These are phyloP conservation scores for Salix purpurea DNA, from an alignment of 345 rosid species.

Conservation along the genomic window DNA sequence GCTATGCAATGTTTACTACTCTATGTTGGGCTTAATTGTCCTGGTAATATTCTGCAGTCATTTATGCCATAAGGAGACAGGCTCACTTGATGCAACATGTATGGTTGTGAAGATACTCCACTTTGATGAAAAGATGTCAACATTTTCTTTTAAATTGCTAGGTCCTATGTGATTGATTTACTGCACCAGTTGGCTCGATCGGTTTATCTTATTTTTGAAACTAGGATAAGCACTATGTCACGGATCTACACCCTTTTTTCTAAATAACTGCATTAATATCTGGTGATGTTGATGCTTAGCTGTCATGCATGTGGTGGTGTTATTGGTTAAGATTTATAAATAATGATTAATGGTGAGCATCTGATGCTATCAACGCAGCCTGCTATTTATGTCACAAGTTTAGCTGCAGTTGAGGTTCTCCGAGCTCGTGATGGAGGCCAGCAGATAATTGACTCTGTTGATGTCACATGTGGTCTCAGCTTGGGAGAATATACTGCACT, in stretches of 20 bases:
- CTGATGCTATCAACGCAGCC: slow-evolving; percentile 53
- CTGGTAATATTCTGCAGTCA: not conserved
- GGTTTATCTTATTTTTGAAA: not conserved
- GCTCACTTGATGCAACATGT: not conserved
- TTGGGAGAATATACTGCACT: slow-evolving; percentile 97
- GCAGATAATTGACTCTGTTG: slow-evolving; percentile 79
- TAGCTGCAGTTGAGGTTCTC: slow-evolving; percentile 92
- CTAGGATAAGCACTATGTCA: not conserved
- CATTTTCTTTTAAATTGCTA: not conserved
- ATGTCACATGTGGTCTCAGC: slow-evolving; percentile 95
- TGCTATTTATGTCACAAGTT: slow-evolving; percentile 96
- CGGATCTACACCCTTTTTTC: not conserved
- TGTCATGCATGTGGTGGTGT: not conserved
- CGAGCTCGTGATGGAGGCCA: slow-evolving; percentile 84
- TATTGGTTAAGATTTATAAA: not conserved
- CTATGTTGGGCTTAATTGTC: not conserved
- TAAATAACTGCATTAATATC: not conserved
- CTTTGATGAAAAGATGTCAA: not conserved
- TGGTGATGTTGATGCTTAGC: not conserved
- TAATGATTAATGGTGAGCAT: not conserved
- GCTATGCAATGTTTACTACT: not conserved
- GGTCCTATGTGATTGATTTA: not conserved
- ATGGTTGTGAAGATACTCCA: not conserved
- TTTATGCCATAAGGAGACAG: not conserved
- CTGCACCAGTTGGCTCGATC: not conserved